These are phyloP conservation scores for Geosmithia flava DNA, from an alignment of 2,329 filamentous ascomycete species.

Conservation along the genomic window DNA sequence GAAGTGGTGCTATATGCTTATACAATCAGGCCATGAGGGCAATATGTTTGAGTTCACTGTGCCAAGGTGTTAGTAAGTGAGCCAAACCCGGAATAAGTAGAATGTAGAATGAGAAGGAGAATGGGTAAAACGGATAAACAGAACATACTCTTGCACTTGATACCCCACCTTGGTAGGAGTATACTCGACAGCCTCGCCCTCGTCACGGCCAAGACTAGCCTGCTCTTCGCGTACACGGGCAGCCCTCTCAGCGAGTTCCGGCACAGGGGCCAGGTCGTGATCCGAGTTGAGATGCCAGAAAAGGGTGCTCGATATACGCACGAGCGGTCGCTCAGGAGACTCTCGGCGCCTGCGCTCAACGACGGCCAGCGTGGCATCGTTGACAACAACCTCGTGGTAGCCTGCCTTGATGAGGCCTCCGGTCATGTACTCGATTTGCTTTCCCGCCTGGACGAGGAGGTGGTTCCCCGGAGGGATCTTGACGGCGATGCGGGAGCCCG, in stretches of 20 bases:
- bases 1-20: background rate
- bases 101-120: background rate
- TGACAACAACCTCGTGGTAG: conserved; percentile 50
- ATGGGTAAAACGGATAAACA: background rate
- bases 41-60: conserved; percentile 8
- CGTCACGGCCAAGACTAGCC: conserved; percentile 35
- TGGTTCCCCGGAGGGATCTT: conserved; percentile 45
- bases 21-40: conserved; percentile 23
- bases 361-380: conserved; percentile 33
- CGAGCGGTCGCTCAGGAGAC: conserved; percentile 33
- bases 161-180: conserved; percentile 43
- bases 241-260: conserved; percentile 31
- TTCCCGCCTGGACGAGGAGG: conserved; percentile 48
- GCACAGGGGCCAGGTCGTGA: conserved; percentile 39
- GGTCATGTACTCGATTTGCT: conserved; percentile 50
- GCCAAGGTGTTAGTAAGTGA: conserved; percentile 4
- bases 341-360: conserved; percentile 28
- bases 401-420: conserved; percentile 49
- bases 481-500: conserved; percentile 43
- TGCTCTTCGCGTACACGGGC: conserved; percentile 30
- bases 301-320: conserved; percentile 47
- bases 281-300: conserved; percentile 50
- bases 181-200: conserved; percentile 37
- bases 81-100: background rate
- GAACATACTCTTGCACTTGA: conserved; percentile 41